Base-by-base conservation (phyloP, 2,329 filamentous ascomycete genomes). In the Colletotrichum eleusines region DNA sequence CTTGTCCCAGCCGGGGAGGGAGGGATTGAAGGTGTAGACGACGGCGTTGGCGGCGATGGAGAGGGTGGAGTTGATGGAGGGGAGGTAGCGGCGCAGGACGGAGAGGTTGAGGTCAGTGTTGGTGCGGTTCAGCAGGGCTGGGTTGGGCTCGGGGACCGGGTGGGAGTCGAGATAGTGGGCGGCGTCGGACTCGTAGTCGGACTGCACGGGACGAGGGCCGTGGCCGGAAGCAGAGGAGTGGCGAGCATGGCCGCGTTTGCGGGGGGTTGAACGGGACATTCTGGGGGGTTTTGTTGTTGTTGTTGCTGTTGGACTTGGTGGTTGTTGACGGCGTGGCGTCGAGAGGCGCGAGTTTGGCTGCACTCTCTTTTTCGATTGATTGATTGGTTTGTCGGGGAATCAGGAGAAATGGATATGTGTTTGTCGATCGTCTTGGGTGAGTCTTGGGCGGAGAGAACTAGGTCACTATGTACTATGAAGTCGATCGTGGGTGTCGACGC, bases 41-140 rank as follows among this genome's bases (percentile, higher is more conserved):
- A 96, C 93, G 33, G 93, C 92, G 76, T 95, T 97, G 40, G 93
- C 91, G 7, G 94, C 94, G 74, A 96, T 92, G 73, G 92, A 91
- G 73, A 94, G 85, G 77, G 98, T 94, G 63, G 86, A 84, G 69
- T 85, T 85, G 74, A 98, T 89, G 69, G 89, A 87, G 40, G 94
- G 92, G 69, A 94, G 89, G 82, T 97, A 93, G 74, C 94, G 92
- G 70, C 88, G 90, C 44, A 98, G 87, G 48, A 98, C 95, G 59
- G 89, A 86, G 74, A 97, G 87, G 84, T 98, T 98, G 77, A 98
- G 90, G 75, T 97, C 92, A 66, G 92, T 92, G 80, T 95, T 96
- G 73, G 91, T 91, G 74, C 93, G 91, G 79, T 64, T 85, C 81
- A 88, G 83, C 83, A 87, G 74, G 84, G 88, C 62, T 81, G 85